These are phyloP conservation scores for Fusarium sarcochroum DNA, from an alignment of 2,329 filamentous ascomycete species.

Conservation along the genomic window DNA sequence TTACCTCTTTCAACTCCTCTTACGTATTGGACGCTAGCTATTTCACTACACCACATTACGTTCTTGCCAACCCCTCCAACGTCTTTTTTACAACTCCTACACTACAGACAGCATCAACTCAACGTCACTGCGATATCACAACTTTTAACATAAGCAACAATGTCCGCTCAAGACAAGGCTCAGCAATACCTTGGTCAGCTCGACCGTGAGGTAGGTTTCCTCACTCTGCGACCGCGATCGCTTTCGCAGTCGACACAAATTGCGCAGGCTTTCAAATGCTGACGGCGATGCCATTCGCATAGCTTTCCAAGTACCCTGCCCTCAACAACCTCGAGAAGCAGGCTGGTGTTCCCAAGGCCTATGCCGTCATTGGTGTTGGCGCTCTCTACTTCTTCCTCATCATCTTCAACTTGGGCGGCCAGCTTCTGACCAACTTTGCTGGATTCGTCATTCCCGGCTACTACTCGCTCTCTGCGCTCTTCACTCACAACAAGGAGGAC, in stretches of 20 bases:
- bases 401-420: conserved; percentile 91
- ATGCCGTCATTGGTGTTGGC: conserved; percentile 81
- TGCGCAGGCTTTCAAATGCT: conserved; percentile 36
- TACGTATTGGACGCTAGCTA: conserved; percentile 41
- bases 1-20: conserved; percentile 40
- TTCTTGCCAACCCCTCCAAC: conserved; percentile 37
- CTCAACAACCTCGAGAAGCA: conserved; percentile 90
- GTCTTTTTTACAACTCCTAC: conserved; percentile 31
- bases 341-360: conserved; percentile 86
- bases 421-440: conserved; percentile 88
- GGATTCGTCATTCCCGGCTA: conserved; percentile 87
- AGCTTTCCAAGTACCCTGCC: conserved; percentile 88
- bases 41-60: conserved; percentile 40
- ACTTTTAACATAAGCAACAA: conserved; percentile 52
- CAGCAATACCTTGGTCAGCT: conserved; percentile 83
- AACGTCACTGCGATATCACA: conserved; percentile 48
- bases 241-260: conserved; percentile 34
- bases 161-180: conserved; percentile 82
- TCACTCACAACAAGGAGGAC: conserved; percentile 78
- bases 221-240: conserved; percentile 9
- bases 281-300: conserved; percentile 47
- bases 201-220: conserved; percentile 80
- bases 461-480: conserved; percentile 85
- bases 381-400: conserved; percentile 92
- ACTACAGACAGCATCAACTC: conserved; percentile 30